Conservation (phyloP, 257 asterid species). For the Ballota nigra region DNA sequence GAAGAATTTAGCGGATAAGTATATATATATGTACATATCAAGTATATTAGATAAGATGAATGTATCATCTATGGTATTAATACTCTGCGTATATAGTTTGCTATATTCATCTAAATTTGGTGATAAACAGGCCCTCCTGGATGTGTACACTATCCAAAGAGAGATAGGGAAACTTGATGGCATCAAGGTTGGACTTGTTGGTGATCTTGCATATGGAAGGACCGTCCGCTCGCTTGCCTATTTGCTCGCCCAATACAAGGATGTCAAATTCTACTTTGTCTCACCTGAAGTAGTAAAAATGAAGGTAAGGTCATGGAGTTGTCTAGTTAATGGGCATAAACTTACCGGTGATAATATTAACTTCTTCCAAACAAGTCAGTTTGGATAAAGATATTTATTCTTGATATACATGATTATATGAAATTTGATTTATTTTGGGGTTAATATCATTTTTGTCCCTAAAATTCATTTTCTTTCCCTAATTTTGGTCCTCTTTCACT, state of each 20-base stretch:
- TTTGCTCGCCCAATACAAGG: constrained; percentile 68
- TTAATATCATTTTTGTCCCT: no score
- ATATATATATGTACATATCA: no score
- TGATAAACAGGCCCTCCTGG: constrained; percentile 72
- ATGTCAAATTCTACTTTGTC: constrained; percentile 81
- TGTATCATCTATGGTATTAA: neutral
- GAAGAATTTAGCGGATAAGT: neutral
- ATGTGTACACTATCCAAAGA: constrained; percentile 78
- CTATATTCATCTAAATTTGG: constrained; percentile 1
- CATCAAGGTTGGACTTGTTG: constrained; percentile 85
- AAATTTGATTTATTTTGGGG: neutral
- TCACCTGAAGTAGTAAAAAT: constrained; percentile 89
- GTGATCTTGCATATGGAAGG: constrained; percentile 96
- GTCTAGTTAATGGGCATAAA: neutral
- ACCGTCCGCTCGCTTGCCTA: constrained; percentile 93
- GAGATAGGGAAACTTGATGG: constrained; percentile 92
- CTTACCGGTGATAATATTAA: neutral
- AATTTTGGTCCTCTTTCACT: no score
- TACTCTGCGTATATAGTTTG: neutral
- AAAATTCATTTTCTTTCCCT: no score
- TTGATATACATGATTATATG: neutral
- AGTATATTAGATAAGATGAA: neutral
- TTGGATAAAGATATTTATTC: neutral
- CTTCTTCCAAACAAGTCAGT: neutral
- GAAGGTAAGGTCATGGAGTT: constrained; percentile 53